Conservation (phyloP, 2,329 filamentous ascomycete species). For the Orbilia ellipsospora region DNA sequence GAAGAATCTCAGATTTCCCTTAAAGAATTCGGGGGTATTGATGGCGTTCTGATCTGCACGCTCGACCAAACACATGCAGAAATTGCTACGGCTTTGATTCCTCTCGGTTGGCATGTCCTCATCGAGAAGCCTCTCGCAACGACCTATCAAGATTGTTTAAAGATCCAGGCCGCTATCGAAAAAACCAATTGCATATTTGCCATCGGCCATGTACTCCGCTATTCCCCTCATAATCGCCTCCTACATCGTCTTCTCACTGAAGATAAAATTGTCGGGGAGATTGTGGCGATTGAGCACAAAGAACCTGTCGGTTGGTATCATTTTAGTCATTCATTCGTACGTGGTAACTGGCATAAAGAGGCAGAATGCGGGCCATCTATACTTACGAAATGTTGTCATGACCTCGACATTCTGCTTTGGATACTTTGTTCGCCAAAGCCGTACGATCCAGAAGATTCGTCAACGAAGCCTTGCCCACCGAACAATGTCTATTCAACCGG, state of each 20-base stretch:
- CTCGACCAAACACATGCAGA: constrained; percentile 89
- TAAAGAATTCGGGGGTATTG: constrained; percentile 62
- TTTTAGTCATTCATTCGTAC: constrained; percentile 88
- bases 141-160: constrained; percentile 78
- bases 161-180: constrained; percentile 54
- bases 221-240: constrained; percentile 90
- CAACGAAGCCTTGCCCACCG: constrained; percentile 74
- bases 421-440: constrained; percentile 78
- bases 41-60: constrained; percentile 77
- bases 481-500: constrained; percentile 80
- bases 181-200: constrained; percentile 74
- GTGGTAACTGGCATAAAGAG: constrained; percentile 90
- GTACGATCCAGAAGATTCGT: constrained; percentile 60
- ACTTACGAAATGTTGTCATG: constrained; percentile 94
- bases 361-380: constrained; percentile 81
- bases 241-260: constrained; percentile 81
- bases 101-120: constrained; percentile 80
- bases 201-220: constrained; percentile 91
- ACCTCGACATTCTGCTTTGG: constrained; percentile 94
- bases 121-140: constrained; percentile 95
- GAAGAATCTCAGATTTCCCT: constrained; percentile 61
- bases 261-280: constrained; percentile 81
- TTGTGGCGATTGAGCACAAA: constrained; percentile 87
- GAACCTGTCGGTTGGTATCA: constrained; percentile 98
- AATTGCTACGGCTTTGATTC: constrained; percentile 72